Evolutionary conservation across 345 rosid species (phyloP).

Genomic region (Populus simonii): DNA sequence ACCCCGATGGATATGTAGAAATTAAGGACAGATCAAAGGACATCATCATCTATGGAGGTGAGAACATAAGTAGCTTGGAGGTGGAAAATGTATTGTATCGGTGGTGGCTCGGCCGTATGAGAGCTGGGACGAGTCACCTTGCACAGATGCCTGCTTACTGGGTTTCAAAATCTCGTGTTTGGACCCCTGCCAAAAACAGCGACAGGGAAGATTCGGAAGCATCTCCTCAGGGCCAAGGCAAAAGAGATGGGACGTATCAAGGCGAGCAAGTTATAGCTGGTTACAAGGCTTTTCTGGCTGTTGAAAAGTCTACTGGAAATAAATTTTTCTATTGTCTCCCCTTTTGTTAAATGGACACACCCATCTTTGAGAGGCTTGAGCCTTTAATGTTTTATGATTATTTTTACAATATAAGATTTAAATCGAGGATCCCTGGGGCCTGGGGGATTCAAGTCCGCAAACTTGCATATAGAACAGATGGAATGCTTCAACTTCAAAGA

Average conservation of each 20-base stretch:
- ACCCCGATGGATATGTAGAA: constrained; percentile 80
- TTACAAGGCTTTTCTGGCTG: not conserved
- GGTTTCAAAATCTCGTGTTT: constrained; percentile 84
- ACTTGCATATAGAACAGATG: no score
- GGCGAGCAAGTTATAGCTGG: constrained; percentile 51
- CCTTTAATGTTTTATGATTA: not conserved
- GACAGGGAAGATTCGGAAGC: constrained; percentile 91
- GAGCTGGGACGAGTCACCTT: constrained; percentile 88
- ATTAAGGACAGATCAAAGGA: constrained; percentile 91
- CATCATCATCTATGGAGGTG: constrained; percentile 89
- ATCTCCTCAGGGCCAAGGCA: constrained; percentile 65
- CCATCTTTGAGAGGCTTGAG: not conserved
- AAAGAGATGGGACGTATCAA: constrained; percentile 70
- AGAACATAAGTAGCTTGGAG: constrained; percentile 88
- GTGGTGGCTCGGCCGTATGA: constrained; percentile 85
- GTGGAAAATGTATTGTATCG: constrained; percentile 63
- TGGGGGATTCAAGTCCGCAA: not conserved
- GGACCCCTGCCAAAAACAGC: constrained; percentile 90
- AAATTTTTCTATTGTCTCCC: not conserved
- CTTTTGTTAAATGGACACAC: not conserved
- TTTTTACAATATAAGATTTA: not conserved
- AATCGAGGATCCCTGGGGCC: not conserved
- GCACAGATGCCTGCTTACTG: constrained; percentile 88
- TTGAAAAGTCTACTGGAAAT: not conserved
- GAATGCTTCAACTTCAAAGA: no score